Conservation (phyloP, 192 early-diverging fungal genomes). For the Neocallimastix lanati region DNA sequence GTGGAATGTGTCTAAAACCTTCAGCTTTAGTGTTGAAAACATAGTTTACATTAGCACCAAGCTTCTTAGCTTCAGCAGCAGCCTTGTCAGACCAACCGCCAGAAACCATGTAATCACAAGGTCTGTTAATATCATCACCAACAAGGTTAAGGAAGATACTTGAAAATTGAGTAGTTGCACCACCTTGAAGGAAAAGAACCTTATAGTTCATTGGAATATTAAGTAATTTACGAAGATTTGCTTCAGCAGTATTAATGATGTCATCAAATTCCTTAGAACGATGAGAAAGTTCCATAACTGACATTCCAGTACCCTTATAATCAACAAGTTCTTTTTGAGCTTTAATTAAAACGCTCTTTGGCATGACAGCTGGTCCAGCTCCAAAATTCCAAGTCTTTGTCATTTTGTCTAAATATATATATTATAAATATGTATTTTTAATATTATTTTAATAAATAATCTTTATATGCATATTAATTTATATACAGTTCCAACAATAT, state of each 20-base stretch:
- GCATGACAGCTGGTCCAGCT: slow-evolving; percentile 85
- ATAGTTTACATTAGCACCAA: slow-evolving; percentile 66
- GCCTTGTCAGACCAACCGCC: slow-evolving; percentile 84
- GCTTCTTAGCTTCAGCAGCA: slow-evolving; percentile 56
- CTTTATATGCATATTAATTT: too few species aligned
- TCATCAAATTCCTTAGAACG: slow-evolving; percentile 65
- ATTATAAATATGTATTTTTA: too few species aligned
- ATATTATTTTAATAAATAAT: too few species aligned
- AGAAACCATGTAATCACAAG: slow-evolving; percentile 76
- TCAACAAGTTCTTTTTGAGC: slow-evolving; percentile 71
- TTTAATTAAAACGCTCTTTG: slow-evolving; percentile 54
- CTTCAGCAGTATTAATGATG: slow-evolving; percentile 55
- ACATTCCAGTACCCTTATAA: slow-evolving; percentile 67
- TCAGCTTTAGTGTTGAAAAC: slow-evolving; percentile 50
- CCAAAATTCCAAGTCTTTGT: slow-evolving; percentile 25
- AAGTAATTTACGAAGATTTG: slow-evolving; percentile 47
- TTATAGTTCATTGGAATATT: slow-evolving; percentile 73
- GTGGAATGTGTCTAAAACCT: slow-evolving; percentile 31
- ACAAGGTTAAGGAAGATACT: slow-evolving; percentile 77
- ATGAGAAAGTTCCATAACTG: slow-evolving; percentile 90
- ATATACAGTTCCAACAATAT: too few species aligned
- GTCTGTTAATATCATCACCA: slow-evolving; percentile 22
- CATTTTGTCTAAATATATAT: neutral
- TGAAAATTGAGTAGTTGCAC: slow-evolving; percentile 82
- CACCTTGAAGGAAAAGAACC: slow-evolving; percentile 88